Evolutionary conservation across 495 filamentous ascomycete genomes (phyloP).

Genomic region (Podospora anserina): DNA sequence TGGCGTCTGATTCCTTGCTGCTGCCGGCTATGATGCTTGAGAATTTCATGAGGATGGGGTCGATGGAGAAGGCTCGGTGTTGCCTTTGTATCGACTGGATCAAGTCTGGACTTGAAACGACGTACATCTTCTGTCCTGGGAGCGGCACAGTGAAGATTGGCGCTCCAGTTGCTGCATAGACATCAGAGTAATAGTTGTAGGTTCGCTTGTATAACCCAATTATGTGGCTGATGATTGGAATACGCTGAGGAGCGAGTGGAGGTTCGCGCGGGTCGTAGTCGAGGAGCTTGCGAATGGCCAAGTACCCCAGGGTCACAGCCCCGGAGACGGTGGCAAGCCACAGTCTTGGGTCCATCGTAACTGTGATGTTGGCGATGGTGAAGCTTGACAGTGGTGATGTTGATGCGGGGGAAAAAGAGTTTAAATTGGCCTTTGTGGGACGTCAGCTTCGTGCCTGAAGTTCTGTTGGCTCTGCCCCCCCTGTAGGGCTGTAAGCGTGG

Average conservation of each 20-base stretch:
- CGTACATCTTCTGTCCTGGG: conserved; percentile 37
- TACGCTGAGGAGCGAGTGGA: conserved; percentile 25
- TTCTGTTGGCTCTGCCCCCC: background rate
- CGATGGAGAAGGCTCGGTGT: conserved; percentile 35
- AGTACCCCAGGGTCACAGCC: conserved; percentile 16
- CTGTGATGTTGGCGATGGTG: background rate
- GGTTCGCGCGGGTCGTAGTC: conserved; percentile 32
- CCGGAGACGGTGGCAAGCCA: conserved; percentile 13
- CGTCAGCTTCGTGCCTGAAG: background rate
- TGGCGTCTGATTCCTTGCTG: conserved; percentile 27
- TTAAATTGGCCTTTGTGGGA: background rate
- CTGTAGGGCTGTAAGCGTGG: background rate
- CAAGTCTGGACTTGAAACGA: conserved; percentile 35
- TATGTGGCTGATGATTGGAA: conserved; percentile 33
- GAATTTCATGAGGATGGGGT: conserved; percentile 39
- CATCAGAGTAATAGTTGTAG: conserved; percentile 15
- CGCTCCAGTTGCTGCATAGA: conserved; percentile 14
- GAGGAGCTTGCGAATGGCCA: conserved; percentile 20
- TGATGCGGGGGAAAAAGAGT: background rate
- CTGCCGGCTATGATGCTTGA: conserved; percentile 31
- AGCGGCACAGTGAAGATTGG: conserved; percentile 40
- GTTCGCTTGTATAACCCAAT: conserved; percentile 27
- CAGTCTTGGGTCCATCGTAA: background rate
- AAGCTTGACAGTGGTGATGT: background rate
- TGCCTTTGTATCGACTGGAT: conserved; percentile 37